Base-by-base conservation (phyloP, 164 flowering plant species). In the Kingdonia uniflora region DNA sequence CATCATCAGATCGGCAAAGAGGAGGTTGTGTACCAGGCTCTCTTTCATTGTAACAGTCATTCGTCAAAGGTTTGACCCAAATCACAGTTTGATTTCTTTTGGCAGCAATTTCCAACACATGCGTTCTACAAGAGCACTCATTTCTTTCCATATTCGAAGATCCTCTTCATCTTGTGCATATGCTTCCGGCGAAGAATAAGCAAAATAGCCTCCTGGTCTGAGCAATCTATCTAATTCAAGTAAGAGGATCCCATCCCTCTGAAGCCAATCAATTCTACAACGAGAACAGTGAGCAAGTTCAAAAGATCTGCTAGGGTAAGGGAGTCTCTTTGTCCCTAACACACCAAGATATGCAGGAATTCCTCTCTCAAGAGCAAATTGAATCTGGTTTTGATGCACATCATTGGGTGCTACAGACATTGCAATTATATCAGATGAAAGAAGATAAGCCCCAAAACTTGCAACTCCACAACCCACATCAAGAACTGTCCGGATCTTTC, bases 401-500 rank as follows among this genome's bases (percentile, higher is more conserved):
- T 87, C 96, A 66, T 84, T 87, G 3, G 96, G 96, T 63, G 94
- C 96, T 47, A 87, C 59, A 8, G 96, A 87, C 94, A 85, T 85
- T 38, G 94, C 60, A 16, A 87, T 69, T 48, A 87, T 71, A 61
- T 81, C 66, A 19, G 80, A 75, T 25, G 84, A 67, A 24, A 87
- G 82, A 57, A 87, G 87, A 68, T 87, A 85, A 8, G 71, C 96
- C 29, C 96, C 94, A 67, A 89, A 89, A 70, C 95, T 89, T 42
- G 95, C 97, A 62, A 89, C 92, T 49, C 97, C 97, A 71, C 92
- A 88, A 10, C 97, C 97, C 56, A 85, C 87, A 75, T 88, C 95
- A 53, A 88, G 78, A 64, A 85, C 89, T 23, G 95, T 81, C 46
- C 97, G 73, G 14, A 88, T 10, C 49, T 54, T 72, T 51, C 97